Percentiles rank a stretch among this genome's conserved stretches.
Evolutionary conservation across 116 monocot genomes (phyloP).

Genomic region (Papilionanthe hybrid): DNA sequence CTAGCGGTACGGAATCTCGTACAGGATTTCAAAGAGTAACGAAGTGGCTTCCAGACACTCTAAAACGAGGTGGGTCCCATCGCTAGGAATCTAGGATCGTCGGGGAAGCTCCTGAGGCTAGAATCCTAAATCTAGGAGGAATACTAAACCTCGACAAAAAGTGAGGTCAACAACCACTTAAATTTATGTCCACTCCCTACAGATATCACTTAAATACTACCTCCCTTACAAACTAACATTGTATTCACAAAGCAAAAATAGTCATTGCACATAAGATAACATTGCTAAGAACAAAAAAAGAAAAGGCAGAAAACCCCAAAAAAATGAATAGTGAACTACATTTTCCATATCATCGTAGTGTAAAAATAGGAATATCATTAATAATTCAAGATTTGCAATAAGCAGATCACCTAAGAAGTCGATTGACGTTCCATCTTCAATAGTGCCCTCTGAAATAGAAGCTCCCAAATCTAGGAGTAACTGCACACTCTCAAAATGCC

Average conservation of each 20-base stretch:
- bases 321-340: not conserved
- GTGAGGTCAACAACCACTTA: too few relatives aligned
- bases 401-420: constrained; percentile 62
- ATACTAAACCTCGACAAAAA: too few relatives aligned
- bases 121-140: too few relatives aligned
- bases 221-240: not conserved
- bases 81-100: too few relatives aligned
- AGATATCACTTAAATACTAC: not conserved
- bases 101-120: too few relatives aligned
- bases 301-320: not conserved
- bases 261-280: not conserved
- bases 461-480: constrained; percentile 84
- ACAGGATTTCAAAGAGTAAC: too few relatives aligned
- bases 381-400: not conserved
- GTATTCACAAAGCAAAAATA: not conserved
- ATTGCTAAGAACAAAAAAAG: not conserved
- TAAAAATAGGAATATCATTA: not conserved
- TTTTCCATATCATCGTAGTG: not conserved
- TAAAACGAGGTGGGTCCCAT: too few relatives aligned
- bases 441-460: constrained; percentile 49
- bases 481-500: constrained; percentile 66
- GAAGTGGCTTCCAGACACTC: too few relatives aligned
- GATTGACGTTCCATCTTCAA: constrained; percentile 86
- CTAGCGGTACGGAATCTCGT: too few relatives aligned
- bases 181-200: not conserved